Percentiles rank a stretch among this genome's conserved stretches.
Conservation (phyloP, 148 eudicot genomes). For the Chenopodium formosanum region DNA sequence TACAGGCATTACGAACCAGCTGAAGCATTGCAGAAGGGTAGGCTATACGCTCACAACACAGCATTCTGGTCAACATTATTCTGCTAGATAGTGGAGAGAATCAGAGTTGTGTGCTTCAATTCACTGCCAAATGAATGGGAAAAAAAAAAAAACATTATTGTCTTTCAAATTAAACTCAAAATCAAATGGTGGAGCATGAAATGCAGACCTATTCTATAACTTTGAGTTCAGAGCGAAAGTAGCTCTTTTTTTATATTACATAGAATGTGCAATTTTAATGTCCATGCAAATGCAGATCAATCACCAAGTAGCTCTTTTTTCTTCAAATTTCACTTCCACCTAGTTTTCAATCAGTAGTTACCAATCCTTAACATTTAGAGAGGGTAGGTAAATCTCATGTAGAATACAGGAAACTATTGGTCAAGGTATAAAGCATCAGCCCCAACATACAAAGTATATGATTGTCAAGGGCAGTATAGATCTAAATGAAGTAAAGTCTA, state of each 20-base stretch:
- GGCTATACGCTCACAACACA: neutral
- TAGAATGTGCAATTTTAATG: too few species aligned
- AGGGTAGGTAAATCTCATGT: neutral
- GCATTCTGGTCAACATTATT: conserved; percentile 23
- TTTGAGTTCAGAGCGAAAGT: neutral
- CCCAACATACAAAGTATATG: neutral
- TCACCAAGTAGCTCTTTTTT: too few species aligned
- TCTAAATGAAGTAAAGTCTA: neutral
- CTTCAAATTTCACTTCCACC: neutral
- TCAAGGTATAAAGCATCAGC: neutral
- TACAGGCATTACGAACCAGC: conserved; percentile 27
- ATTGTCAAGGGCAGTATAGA: neutral
- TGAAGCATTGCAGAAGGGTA: conserved; percentile 25
- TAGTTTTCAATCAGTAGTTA: neutral
- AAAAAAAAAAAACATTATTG: neutral
- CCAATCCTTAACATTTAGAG: neutral
- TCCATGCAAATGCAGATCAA: too few species aligned
- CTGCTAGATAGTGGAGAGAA: neutral
- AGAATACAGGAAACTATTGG: neutral
- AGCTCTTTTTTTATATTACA: too few species aligned
- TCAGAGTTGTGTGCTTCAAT: neutral
- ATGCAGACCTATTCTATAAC: neutral
- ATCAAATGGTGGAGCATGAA: conserved; percentile 3
- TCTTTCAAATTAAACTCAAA: neutral
- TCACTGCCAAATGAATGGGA: conserved; percentile 10